Conservation (phyloP, 1,284 basidiomycete genomes). For the Erythrobasidium hasegawianum region DNA sequence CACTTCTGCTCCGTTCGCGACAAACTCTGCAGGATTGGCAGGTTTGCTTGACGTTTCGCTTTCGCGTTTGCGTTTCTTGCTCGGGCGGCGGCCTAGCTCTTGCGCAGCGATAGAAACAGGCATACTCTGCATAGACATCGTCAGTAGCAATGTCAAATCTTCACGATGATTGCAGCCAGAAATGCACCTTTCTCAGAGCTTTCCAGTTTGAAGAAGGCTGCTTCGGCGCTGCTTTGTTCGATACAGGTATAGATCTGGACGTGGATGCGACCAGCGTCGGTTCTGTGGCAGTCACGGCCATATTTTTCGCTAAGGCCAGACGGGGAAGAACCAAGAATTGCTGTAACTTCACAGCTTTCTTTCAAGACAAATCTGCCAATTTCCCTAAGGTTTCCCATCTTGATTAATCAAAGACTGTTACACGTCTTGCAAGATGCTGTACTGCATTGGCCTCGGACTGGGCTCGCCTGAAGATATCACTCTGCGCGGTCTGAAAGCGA, state of each 20-base stretch:
- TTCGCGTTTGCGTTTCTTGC: constrained; percentile 1
- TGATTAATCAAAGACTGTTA: no score
- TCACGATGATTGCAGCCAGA: not conserved
- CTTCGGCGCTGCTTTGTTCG: not conserved
- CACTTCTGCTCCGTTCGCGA: not conserved
- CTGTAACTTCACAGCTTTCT: no score
- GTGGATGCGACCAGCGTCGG: not conserved
- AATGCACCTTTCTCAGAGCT: constrained; percentile 30
- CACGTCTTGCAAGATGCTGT: constrained; percentile 63
- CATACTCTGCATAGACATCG: constrained; percentile 8
- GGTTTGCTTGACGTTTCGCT: constrained; percentile 10
- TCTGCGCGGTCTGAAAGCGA: constrained; percentile 81
- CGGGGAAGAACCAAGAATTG: no score
- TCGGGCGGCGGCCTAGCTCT: constrained; percentile 1
- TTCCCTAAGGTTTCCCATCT: no score
- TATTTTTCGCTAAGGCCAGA: no score
- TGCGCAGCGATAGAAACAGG: constrained; percentile 23
- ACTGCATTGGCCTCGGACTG: constrained; percentile 83
- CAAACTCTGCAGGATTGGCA: not conserved
- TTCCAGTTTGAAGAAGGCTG: constrained; percentile 31
- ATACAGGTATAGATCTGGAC: not conserved
- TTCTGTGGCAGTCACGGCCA: not conserved
- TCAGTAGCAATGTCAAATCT: not conserved
- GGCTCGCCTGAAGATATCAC: constrained; percentile 71
- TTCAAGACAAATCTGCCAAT: no score